Evolutionary conservation across 169 alveolate genomes (phyloP).

Genomic region (Eimeria necatrix): DNA sequence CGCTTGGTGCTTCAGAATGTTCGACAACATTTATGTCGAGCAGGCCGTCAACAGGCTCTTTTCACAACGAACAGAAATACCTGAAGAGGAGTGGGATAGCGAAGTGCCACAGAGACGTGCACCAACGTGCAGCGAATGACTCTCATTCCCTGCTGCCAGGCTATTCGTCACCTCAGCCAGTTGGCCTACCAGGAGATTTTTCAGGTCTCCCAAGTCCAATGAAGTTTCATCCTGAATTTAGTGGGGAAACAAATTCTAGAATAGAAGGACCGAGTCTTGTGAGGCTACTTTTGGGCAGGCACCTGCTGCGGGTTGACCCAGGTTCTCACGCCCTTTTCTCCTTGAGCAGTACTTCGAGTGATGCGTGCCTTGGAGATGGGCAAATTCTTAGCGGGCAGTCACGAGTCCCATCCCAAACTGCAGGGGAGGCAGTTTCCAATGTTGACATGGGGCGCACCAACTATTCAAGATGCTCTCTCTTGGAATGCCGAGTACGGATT

Average conservation of each 20-base stretch:
- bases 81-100: neutral
- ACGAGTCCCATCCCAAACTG: too few relatives aligned
- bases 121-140: neutral
- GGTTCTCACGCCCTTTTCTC: neutral
- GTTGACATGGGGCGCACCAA: neutral
- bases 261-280: neutral
- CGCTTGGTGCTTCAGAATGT: neutral
- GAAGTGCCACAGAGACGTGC: neutral
- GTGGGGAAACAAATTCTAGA: neutral
- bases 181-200: neutral
- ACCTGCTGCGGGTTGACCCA: neutral
- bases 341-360: neutral
- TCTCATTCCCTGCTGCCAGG: neutral
- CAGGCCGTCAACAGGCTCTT: neutral
- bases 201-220: neutral
- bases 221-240: neutral
- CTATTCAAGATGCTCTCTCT: neutral
- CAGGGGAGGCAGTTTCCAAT: neutral
- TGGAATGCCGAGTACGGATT: constrained; percentile 31
- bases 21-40: neutral
- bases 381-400: neutral
- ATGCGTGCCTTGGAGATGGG: neutral
- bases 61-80: neutral
- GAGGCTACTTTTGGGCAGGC: neutral
- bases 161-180: neutral